phyloP scores from a whole-genome alignment of 164 flowering plant genomes.

The Pachysandra terminalis region DNA sequence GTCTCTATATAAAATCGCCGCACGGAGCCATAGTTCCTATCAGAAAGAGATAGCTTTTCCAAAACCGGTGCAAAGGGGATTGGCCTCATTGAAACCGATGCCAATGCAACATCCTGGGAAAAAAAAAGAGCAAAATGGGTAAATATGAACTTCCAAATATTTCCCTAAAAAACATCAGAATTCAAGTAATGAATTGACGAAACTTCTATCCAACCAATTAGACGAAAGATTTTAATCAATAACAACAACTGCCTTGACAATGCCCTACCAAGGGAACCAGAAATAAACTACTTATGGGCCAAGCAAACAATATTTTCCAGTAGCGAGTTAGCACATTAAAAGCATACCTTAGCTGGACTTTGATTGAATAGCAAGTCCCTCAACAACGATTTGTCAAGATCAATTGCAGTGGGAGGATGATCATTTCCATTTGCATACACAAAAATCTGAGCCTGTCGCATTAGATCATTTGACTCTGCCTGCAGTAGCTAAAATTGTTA shows the following conservation, averaged over 20 bases:
- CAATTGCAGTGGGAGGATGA: constrained; percentile 85
- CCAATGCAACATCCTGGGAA: constrained; percentile 84
- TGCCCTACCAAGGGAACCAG: too few species aligned
- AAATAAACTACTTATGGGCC: not conserved
- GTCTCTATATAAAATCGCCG: constrained; percentile 83
- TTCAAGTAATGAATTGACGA: not conserved
- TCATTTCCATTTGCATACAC: constrained; percentile 70
- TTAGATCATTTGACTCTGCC: constrained; percentile 62
- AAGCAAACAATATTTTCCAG: not conserved
- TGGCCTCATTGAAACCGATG: constrained; percentile 92
- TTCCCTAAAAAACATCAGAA: not conserved
- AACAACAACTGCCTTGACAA: too few species aligned
- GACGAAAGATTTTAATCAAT: too few species aligned
- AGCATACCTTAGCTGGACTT: constrained; percentile 78
- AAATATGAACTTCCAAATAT: not conserved
- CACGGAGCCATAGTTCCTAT: constrained; percentile 72
- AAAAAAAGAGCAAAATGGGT: not conserved
- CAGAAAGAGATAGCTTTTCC: constrained; percentile 80
- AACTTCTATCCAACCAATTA: too few species aligned
- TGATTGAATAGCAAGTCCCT: constrained; percentile 77
- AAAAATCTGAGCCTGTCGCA: constrained; percentile 76
- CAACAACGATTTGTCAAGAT: constrained; percentile 68
- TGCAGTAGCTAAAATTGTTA: constrained; percentile 29
- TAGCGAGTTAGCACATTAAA: not conserved
- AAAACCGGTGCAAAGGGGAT: constrained; percentile 85